A percentile compares a stretch with the other conserved stretches of the same genome.
phyloP scores from a whole-genome alignment of 345 rosid genomes.

The Geranium brycei region DNA sequence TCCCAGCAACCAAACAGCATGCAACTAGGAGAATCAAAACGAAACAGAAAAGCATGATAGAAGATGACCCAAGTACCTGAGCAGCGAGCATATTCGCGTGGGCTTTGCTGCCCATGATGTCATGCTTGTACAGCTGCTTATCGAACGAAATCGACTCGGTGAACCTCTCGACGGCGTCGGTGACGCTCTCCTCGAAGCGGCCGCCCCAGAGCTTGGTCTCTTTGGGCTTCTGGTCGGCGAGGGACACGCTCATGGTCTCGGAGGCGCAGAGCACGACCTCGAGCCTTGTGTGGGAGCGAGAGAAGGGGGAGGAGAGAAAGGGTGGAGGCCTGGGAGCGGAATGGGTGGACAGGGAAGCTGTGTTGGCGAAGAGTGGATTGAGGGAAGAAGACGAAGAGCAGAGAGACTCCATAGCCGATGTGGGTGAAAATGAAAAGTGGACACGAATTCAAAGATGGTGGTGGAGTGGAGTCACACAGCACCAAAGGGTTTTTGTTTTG shows the following conservation, averaged over 20 bases:
- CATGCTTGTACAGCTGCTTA: conserved; percentile 74
- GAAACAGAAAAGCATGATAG: not conserved
- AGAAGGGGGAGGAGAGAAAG: not conserved
- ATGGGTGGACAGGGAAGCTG: not conserved
- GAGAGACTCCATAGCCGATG: not conserved
- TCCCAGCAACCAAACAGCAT: conserved; percentile 3
- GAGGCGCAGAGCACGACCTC: not conserved
- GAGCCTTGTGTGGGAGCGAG: not conserved
- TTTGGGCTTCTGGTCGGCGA: conserved; percentile 13
- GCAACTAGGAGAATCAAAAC: not conserved
- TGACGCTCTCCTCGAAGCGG: conserved; percentile 81
- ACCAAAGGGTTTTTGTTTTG: too few species aligned
- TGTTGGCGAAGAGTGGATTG: not conserved
- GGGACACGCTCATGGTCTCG: not conserved
- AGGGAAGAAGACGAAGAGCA: not conserved
- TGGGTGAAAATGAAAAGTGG: not conserved
- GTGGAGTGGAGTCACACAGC: too few species aligned
- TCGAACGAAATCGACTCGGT: conserved; percentile 88
- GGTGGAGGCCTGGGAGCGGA: not conserved
- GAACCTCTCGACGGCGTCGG: conserved; percentile 75
- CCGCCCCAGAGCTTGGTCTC: conserved; percentile 96
- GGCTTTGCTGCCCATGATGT: conserved; percentile 86
- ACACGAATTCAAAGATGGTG: too few species aligned
- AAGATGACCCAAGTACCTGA: conserved; percentile 33
- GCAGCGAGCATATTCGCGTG: conserved; percentile 88